A percentile compares a stretch with the other conserved stretches of the same genome.
phyloP scores from a whole-genome alignment of 2,329 filamentous ascomycete species.

The Hypoxylon sp. region DNA sequence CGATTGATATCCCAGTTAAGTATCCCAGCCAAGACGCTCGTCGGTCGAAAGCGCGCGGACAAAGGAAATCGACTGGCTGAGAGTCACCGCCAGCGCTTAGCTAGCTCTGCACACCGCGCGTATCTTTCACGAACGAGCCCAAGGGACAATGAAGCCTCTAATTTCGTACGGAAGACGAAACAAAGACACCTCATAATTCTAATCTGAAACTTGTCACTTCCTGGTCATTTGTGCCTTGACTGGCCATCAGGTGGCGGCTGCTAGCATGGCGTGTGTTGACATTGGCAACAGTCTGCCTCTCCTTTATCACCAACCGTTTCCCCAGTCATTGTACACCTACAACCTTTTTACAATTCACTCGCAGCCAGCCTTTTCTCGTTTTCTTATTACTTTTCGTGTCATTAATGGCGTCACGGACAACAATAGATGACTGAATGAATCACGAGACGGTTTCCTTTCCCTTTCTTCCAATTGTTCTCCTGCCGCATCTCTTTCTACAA shows the following conservation, averaged over 20 bases:
- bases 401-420: conserved; percentile 36
- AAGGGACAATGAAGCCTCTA: conserved; percentile 45
- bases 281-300: conserved; percentile 20
- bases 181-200: conserved; percentile 42
- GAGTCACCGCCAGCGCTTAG: conserved; percentile 48
- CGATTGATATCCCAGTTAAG: conserved; percentile 26
- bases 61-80: conserved; percentile 48
- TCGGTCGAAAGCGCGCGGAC: conserved; percentile 34
- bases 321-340: conserved; percentile 31
- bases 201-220: conserved; percentile 35
- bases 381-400: conserved; percentile 24
- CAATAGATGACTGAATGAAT: conserved; percentile 43
- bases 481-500: conserved; percentile 28
- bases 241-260: conserved; percentile 19
- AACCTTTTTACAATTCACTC: conserved; percentile 19
- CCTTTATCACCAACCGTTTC: conserved; percentile 29
- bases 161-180: conserved; percentile 38
- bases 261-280: conserved; percentile 13
- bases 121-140: conserved; percentile 38
- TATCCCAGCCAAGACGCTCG: conserved; percentile 24
- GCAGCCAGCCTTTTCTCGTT: conserved; percentile 22
- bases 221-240: conserved; percentile 31
- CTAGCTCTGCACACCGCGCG: conserved; percentile 43
- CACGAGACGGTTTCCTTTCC: conserved; percentile 22
- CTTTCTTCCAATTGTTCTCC: conserved; percentile 26